A percentile compares a stretch with the other conserved stretches of the same genome.
phyloP scores from a whole-genome alignment of 805 yeast species.

The Suhomyces sp. region DNA sequence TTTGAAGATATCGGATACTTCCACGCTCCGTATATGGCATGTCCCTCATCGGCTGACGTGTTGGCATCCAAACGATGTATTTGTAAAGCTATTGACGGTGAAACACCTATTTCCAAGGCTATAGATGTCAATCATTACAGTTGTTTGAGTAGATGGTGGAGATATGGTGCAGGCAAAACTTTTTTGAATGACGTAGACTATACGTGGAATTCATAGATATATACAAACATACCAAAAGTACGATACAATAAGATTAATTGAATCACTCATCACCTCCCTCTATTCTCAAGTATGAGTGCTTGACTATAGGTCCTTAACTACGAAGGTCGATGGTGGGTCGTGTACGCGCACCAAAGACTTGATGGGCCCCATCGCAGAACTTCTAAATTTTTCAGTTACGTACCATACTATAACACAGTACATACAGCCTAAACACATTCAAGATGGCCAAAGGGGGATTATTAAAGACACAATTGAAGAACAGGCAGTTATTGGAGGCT shows the following conservation, averaged over 20 bases:
- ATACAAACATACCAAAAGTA: no score
- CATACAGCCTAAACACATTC: slow-evolving; percentile 7
- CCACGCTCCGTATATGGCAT: slow-evolving; percentile 43
- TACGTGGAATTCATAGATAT: slow-evolving; percentile 7
- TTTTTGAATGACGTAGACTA: slow-evolving; percentile 47
- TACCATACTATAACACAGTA: slow-evolving; percentile 1
- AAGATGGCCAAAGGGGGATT: slow-evolving; percentile 31
- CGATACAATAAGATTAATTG: no score
- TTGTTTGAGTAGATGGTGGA: slow-evolving; percentile 78
- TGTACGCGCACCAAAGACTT: slow-evolving; percentile 7
- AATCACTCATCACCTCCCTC: no score
- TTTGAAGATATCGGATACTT: slow-evolving; percentile 47
- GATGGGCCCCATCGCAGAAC: slow-evolving; percentile 11
- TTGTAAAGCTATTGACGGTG: slow-evolving; percentile 23
- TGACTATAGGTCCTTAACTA: not conserved
- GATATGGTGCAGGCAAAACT: slow-evolving; percentile 57
- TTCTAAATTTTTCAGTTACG: slow-evolving; percentile 11
- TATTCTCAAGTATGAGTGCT: no score
- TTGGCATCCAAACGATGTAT: slow-evolving; percentile 37
- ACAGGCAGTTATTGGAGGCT: slow-evolving; percentile 24
- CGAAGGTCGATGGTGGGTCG: slow-evolving; percentile 8
- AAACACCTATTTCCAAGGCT: slow-evolving; percentile 21
- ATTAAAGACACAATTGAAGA: slow-evolving; percentile 33
- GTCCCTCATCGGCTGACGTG: slow-evolving; percentile 38
- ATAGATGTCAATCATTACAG: slow-evolving; percentile 53